Evolutionary conservation across 768 basidiomycete genomes (phyloP).

Genomic region (Podaxis pistillaris): DNA sequence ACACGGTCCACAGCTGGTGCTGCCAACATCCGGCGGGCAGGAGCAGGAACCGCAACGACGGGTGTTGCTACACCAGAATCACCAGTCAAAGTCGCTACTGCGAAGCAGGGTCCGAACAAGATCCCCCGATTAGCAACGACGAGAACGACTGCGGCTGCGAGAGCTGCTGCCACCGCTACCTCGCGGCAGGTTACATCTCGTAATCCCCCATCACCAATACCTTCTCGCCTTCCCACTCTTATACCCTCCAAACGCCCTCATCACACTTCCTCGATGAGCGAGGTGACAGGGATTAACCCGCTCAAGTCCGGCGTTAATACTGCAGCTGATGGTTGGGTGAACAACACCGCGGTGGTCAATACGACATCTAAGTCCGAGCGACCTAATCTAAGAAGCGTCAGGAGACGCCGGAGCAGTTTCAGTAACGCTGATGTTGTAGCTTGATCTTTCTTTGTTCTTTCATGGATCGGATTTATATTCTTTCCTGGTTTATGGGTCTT

Average conservation of each 20-base stretch:
- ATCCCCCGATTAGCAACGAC: conserved; percentile 65
- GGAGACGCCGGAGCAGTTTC: conserved; percentile 83
- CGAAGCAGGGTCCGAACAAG: conserved; percentile 57
- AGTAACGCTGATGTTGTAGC: conserved; percentile 85
- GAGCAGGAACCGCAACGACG: conserved; percentile 27
- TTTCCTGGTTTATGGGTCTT: conserved; percentile 6
- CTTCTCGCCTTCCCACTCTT: conserved; percentile 77
- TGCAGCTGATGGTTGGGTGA: conserved; percentile 72
- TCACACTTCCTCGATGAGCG: conserved; percentile 46
- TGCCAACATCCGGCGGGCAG: conserved; percentile 53
- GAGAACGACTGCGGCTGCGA: conserved; percentile 43
- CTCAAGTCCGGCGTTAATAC: conserved; percentile 34
- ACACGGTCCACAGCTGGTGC: conserved; percentile 67
- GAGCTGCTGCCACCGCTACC: conserved; percentile 23
- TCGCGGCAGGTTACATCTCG: conserved; percentile 33
- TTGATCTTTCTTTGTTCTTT: conserved; percentile 28
- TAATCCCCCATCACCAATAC: conserved; percentile 61
- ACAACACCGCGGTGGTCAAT: conserved; percentile 68
- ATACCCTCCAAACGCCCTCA: conserved; percentile 54
- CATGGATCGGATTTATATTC: conserved; percentile 5
- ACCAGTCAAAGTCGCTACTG: conserved; percentile 36
- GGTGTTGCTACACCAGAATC: conserved; percentile 30
- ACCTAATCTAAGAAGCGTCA: conserved; percentile 69
- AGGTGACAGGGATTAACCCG: conserved; percentile 42
- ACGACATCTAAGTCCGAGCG: conserved; percentile 71